Evolutionary conservation across 129 eudicot genomes (phyloP).

Genomic region (Lonicera japonica): DNA sequence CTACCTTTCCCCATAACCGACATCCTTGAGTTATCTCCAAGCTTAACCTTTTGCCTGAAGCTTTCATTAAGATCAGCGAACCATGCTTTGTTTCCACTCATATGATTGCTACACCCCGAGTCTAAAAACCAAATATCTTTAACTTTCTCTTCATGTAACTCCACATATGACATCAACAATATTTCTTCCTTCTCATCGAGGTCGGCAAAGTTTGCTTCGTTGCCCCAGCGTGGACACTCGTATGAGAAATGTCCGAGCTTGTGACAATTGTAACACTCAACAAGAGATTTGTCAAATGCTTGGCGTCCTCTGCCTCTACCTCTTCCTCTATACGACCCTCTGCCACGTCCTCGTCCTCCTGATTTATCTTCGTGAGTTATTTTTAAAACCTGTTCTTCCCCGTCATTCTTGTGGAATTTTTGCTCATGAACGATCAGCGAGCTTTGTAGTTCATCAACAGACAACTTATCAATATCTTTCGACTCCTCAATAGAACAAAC

Average conservation of each 20-base stretch:
- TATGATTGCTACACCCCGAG: neutral
- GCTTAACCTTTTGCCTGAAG: neutral
- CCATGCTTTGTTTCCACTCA: neutral
- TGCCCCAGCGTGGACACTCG: neutral
- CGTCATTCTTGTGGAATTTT: neutral
- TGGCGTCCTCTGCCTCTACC: neutral
- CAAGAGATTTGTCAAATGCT: neutral
- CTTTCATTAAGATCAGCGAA: neutral
- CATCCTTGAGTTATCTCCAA: neutral
- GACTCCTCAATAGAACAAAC: conserved; percentile 12
- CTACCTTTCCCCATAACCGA: neutral
- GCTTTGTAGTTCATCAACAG: neutral
- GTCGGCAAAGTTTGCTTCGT: neutral
- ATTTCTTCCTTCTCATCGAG: neutral
- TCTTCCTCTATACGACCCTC: neutral
- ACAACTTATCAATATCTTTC: neutral
- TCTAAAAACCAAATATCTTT: neutral
- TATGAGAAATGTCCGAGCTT: neutral
- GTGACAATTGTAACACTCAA: neutral
- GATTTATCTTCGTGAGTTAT: neutral
- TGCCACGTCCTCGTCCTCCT: neutral
- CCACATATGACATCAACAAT: neutral
- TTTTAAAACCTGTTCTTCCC: neutral
- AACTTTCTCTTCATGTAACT: neutral
- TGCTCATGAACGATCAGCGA: neutral